Base-by-base conservation (phyloP, 2,329 filamentous ascomycete genomes). In the Trichoderma polysporum region DNA sequence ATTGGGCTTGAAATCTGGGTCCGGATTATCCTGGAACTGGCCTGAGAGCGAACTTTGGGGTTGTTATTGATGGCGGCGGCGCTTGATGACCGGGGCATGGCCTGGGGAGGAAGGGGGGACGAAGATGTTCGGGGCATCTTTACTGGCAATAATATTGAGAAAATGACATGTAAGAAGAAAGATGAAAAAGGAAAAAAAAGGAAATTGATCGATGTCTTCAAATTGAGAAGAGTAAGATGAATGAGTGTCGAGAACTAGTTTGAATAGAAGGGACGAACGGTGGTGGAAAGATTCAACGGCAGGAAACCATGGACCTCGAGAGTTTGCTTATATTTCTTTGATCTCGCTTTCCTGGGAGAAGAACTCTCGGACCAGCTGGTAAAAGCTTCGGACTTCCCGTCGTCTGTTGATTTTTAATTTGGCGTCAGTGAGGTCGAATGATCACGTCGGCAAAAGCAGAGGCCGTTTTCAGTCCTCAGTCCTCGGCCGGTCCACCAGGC, bases 1-100 rank as follows among this genome's bases (percentile, higher is more conserved):
- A 89, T 89, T 15, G 88, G 88, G 7, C 81, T 82, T 33, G 86
- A 89, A 69, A 89, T 89, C 70, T 83, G 85, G 68, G 86, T 86
- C 45, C 87, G 84, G 68, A 89, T 84, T 37, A 83, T 83, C 70
- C 80, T 79, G 3, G 57, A 49, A 35, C 58, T 54, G 22, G 50
- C 35, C 37, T 53, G 65, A 59, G 66, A 37, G 45, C 53, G 66
- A 29, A 49, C 22, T 25, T 52, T 68, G 35, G 37, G 35, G 49
- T 50, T 35, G 37, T 33, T 62, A 33, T 41, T 65, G 19, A 56
- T 39, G 27, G 37, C 54, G 17, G 61, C 62, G 41, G 61, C 50
- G 39, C 62, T 66, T 56, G 66, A 59, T 22, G 60, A 66, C 31
- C 62, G 58, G 52, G 59, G 37, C 66, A 62, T 63, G 27, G 22